Evolutionary conservation across 768 basidiomycete genomes (phyloP).

Genomic region (Dictyophora rubrovolvata): DNA sequence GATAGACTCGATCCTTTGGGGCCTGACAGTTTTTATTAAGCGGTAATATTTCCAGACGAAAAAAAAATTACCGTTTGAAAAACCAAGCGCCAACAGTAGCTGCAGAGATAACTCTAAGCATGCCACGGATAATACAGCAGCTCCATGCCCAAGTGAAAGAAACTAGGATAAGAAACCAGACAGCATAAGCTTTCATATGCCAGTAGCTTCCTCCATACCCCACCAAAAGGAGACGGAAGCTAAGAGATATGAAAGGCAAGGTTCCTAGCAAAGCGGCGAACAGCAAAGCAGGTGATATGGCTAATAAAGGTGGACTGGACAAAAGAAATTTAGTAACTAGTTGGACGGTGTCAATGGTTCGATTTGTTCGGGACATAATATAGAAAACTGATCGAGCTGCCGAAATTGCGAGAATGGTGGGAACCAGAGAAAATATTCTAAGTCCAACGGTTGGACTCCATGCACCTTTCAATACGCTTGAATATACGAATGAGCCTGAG

Average conservation of each 20-base stretch:
- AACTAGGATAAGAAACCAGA: constrained; percentile 56
- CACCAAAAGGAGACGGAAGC: constrained; percentile 67
- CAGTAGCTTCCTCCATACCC: constrained; percentile 46
- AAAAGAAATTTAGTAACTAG: constrained; percentile 64
- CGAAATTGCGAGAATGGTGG: constrained; percentile 56
- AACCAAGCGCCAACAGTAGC: constrained; percentile 91
- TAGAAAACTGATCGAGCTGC: constrained; percentile 44
- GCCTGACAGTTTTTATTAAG: constrained; percentile 9
- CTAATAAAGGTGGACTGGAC: constrained; percentile 62
- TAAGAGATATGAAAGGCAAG: constrained; percentile 69
- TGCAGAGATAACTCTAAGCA: constrained; percentile 65
- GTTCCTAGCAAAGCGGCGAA: constrained; percentile 55
- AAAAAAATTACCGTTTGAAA: constrained; percentile 48
- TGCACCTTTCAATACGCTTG: constrained; percentile 40
- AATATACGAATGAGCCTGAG: constrained; percentile 65
- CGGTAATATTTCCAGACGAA: background rate
- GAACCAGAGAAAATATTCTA: constrained; percentile 68
- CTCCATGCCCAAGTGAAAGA: constrained; percentile 59
- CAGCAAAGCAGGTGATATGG: constrained; percentile 65
- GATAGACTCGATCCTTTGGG: background rate
- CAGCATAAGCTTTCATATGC: constrained; percentile 56
- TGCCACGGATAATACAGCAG: constrained; percentile 69
- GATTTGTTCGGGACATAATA: constrained; percentile 60
- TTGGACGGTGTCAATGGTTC: constrained; percentile 31
- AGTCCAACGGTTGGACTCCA: constrained; percentile 79